Conservation (phyloP, 179 eudicot species). For the Corrigiola litoralis region DNA sequence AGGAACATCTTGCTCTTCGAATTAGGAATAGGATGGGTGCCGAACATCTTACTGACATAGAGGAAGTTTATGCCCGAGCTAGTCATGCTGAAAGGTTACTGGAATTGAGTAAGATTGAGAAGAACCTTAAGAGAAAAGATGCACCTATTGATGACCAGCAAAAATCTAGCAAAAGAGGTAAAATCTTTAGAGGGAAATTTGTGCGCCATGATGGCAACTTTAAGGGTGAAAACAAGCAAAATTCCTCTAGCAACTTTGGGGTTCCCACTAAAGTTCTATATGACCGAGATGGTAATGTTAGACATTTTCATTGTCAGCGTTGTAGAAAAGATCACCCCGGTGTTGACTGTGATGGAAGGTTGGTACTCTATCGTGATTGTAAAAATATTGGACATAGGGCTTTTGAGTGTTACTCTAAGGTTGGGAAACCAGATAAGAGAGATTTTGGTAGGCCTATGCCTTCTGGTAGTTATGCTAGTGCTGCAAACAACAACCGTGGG, state of each 20-base stretch:
- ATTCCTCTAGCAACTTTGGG: too few species aligned
- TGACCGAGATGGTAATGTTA: too few species aligned
- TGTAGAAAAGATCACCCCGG: neutral
- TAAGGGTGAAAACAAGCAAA: too few species aligned
- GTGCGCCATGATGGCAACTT: too few species aligned
- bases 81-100: neutral
- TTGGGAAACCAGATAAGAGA: neutral
- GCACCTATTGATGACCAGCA: neutral
- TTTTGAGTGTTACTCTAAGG: neutral
- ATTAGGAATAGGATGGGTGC: neutral
- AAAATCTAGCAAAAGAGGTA: neutral
- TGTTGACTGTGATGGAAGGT: neutral
- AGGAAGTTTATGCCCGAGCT: neutral
- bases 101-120: neutral
- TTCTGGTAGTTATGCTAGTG: neutral
- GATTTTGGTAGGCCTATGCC: neutral
- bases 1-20: neutral
- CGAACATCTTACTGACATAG: neutral
- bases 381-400: neutral
- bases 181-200: too few species aligned
- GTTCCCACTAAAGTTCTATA: too few species aligned
- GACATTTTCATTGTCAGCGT: neutral
- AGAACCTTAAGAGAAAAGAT: neutral
- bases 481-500: neutral
- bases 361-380: neutral